Conservation (phyloP, 2,329 filamentous ascomycete species). For the Colletotrichum plurivorum region DNA sequence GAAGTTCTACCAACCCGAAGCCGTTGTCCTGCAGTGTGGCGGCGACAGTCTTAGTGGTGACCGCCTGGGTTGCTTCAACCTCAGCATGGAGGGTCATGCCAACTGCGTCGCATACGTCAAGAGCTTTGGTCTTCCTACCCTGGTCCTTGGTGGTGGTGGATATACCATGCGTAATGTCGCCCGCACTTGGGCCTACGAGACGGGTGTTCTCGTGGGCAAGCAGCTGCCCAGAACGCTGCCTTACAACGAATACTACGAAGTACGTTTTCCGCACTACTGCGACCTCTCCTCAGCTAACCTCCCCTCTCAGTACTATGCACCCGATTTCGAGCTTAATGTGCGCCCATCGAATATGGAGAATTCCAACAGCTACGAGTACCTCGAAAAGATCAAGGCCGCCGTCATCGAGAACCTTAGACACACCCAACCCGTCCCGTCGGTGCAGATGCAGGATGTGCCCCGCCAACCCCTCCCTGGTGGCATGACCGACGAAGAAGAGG, state of each 20-base stretch:
- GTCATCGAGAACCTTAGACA: constrained; percentile 90
- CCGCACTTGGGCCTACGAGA: constrained; percentile 97
- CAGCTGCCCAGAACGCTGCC: constrained; percentile 87
- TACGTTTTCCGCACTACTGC: constrained; percentile 53
- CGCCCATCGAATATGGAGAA: constrained; percentile 92
- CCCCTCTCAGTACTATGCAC: constrained; percentile 84
- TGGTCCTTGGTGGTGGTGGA: constrained; percentile 95
- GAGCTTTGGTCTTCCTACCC: constrained; percentile 83
- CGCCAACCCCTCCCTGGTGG: constrained; percentile 70
- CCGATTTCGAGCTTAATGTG: constrained; percentile 92
- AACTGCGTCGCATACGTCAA: constrained; percentile 95
- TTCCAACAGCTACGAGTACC: constrained; percentile 85
- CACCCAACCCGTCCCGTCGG: constrained; percentile 87
- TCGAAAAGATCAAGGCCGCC: constrained; percentile 85
- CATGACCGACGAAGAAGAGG: constrained; percentile 77
- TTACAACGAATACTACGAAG: constrained; percentile 95
- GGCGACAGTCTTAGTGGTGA: constrained; percentile 96
- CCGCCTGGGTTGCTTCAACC: constrained; percentile 94
- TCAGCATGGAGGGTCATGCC: constrained; percentile 96
- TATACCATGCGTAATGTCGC: constrained; percentile 99
- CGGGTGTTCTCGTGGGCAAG: constrained; percentile 87
- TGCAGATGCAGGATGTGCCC: constrained; percentile 87
- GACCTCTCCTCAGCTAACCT: constrained; percentile 44
- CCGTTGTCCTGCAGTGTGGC: constrained; percentile 95
- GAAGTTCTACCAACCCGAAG: constrained; percentile 88